phyloP scores from a whole-genome alignment of 805 yeast genomes.

The Yarrowia sp. region DNA sequence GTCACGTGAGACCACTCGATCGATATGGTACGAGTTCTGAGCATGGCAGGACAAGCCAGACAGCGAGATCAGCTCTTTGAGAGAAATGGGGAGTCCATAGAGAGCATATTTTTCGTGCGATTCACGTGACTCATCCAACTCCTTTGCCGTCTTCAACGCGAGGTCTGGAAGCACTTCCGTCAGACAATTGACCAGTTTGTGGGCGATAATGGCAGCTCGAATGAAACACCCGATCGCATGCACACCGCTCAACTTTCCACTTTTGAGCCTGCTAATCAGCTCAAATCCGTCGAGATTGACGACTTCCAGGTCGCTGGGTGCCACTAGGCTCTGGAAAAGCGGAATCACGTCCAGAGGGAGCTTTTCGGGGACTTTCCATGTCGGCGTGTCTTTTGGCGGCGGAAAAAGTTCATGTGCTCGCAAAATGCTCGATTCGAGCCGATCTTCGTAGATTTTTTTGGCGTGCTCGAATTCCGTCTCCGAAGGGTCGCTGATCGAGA shows the following conservation, averaged over 20 bases:
- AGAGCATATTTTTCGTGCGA: slow-evolving; percentile 52
- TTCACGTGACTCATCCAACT: slow-evolving; percentile 50
- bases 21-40: slow-evolving; percentile 42
- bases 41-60: slow-evolving; percentile 50
- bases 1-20: slow-evolving; percentile 39
- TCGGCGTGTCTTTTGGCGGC: background rate
- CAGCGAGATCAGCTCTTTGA: slow-evolving; percentile 52
- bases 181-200: slow-evolving; percentile 47
- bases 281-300: background rate
- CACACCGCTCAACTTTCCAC: slow-evolving; percentile 37
- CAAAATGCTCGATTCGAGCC: background rate
- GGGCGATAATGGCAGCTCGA: slow-evolving; percentile 57
- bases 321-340: background rate
- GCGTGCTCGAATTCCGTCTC: slow-evolving; percentile 1
- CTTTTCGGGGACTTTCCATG: background rate
- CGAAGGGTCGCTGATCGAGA: background rate
- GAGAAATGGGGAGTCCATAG: slow-evolving; percentile 64
- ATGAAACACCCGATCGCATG: slow-evolving; percentile 55
- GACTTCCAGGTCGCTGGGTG: background rate
- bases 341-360: slow-evolving; percentile 14
- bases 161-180: slow-evolving; percentile 50
- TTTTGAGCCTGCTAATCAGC: background rate
- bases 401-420: background rate
- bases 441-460: slow-evolving; percentile 1
- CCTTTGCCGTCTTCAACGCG: slow-evolving; percentile 56